phyloP scores from a whole-genome alignment of 257 asterid genomes.

The Solanum arcanum region DNA sequence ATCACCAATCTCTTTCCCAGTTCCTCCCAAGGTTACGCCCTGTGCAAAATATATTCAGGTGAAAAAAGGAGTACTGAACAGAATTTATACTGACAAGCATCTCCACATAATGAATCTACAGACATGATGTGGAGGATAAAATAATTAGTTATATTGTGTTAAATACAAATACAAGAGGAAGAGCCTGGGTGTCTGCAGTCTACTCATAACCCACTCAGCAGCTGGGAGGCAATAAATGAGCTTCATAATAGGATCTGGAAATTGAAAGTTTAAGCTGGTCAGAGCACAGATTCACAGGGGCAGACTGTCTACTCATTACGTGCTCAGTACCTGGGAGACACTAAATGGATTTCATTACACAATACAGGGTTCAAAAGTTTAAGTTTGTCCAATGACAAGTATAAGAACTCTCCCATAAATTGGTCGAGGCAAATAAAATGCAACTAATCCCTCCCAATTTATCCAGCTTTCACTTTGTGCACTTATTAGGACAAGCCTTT shows the following conservation, averaged over 20 bases:
- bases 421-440: neutral
- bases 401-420: neutral
- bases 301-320: neutral
- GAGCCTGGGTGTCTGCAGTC: neutral
- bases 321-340: neutral
- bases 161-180: neutral
- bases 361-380: neutral
- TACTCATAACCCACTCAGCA: neutral
- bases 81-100: neutral
- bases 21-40: conserved; percentile 42
- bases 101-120: neutral
- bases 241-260: neutral
- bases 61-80: neutral
- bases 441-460: neutral
- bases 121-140: neutral
- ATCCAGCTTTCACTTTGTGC: neutral
- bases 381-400: neutral
- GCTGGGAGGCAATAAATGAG: neutral
- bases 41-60: neutral
- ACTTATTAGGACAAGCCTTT: neutral
- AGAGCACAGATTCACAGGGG: neutral
- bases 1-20: conserved; percentile 32
- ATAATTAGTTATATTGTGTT: neutral
- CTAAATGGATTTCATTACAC: neutral
- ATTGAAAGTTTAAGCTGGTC: neutral